Evolutionary conservation across 306 rosid species (phyloP).

Genomic region (Corylus heterophylla): DNA sequence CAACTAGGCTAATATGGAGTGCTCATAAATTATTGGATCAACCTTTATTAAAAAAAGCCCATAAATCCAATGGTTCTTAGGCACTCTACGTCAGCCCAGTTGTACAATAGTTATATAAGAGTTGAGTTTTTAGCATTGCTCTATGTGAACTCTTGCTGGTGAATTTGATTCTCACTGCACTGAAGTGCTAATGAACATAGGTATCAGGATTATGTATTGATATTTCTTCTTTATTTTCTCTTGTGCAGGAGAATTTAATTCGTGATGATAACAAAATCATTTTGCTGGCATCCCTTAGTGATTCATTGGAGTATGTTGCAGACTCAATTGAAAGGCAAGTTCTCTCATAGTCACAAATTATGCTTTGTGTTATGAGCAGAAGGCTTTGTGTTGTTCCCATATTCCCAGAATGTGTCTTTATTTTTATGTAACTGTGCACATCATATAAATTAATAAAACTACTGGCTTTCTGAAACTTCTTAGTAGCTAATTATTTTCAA

Average conservation of each 20-base stretch:
- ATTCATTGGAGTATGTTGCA: constrained; percentile 95
- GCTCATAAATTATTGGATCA: too few species aligned
- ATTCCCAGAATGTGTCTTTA: background rate
- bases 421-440: background rate
- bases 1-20: too few species aligned
- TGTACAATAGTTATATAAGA: too few species aligned
- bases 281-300: constrained; percentile 97
- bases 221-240: constrained; percentile 17
- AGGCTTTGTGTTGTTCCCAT: background rate
- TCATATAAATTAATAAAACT: too few species aligned
- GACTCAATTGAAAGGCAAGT: constrained; percentile 92
- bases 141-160: constrained; percentile 12
- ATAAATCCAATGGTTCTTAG: too few species aligned
- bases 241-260: constrained; percentile 84
- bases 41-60: too few species aligned
- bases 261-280: constrained; percentile 95
- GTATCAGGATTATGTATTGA: constrained; percentile 16
- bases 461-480: background rate
- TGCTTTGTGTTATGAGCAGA: constrained; percentile 6
- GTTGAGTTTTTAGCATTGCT: too few species aligned
- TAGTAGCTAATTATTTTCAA: constrained; percentile 3
- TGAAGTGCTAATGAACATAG: background rate
- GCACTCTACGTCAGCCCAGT: too few species aligned
- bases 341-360: constrained; percentile 17
- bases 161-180: background rate